These are phyloP conservation scores for Xylariaceae sp. DNA, from an alignment of 2,329 filamentous ascomycete genomes.

Conservation along the genomic window DNA sequence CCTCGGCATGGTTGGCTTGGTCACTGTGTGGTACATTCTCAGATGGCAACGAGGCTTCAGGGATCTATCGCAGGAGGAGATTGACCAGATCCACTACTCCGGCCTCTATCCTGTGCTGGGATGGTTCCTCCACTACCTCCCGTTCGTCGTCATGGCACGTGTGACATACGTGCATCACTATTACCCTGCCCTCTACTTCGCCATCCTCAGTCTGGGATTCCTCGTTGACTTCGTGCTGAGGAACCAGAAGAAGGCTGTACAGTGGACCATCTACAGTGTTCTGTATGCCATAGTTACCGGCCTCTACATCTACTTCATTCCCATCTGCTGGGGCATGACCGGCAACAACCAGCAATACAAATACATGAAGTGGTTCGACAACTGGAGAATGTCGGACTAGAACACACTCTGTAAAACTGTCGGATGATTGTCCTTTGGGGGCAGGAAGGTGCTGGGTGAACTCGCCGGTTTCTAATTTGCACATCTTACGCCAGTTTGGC, in stretches of 20 bases:
- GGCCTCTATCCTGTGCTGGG: constrained; percentile 87
- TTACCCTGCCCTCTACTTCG: constrained; percentile 96
- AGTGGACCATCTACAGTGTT: constrained; percentile 64
- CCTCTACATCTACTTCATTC: constrained; percentile 85
- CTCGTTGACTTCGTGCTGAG: constrained; percentile 76
- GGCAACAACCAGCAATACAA: constrained; percentile 77
- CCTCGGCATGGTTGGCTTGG: constrained; percentile 64
- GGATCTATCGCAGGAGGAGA: constrained; percentile 72
- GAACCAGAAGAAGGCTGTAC: constrained; percentile 56
- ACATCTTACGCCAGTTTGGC: background rate
- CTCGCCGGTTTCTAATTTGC: constrained; percentile 1
- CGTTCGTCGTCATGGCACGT: constrained; percentile 95
- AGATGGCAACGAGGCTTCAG: constrained; percentile 94
- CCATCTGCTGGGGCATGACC: constrained; percentile 94
- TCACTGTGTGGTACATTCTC: constrained; percentile 79
- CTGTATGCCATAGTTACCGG: constrained; percentile 72
- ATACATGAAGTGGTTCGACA: constrained; percentile 90
- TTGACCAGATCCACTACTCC: constrained; percentile 92
- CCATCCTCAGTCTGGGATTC: constrained; percentile 86
- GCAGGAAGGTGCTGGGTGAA: background rate
- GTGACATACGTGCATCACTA: constrained; percentile 99
- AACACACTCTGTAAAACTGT: background rate
- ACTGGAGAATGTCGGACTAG: constrained; percentile 75
- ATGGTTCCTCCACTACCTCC: constrained; percentile 94
- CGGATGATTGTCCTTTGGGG: background rate